Evolutionary conservation across 495 filamentous ascomycete species (phyloP), one percentile per base, ranked within the genome.

Genomic region (Aspergillus taichungensis): DNA sequence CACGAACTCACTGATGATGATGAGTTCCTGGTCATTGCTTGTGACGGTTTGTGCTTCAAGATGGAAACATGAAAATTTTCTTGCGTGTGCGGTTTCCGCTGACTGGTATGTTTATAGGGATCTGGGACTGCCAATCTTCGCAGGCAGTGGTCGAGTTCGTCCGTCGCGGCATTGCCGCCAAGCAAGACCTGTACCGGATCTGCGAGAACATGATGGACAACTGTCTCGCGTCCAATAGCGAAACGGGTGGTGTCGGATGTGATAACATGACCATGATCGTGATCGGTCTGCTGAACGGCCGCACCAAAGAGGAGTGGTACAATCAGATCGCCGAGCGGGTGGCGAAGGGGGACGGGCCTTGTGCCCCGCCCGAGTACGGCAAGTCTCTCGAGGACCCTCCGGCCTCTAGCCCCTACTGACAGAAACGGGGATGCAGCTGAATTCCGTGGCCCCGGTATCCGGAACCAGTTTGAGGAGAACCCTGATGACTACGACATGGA

Each of bases 161-260:
- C 51, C 79, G 92, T 57, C 80, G 94, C 52, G 94, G 92, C 32
- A 94, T 98, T 61, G 88, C 87, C 13, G 90, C 89, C 13, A 92
- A 94, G 72, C 92, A 98, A 68, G 83, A 90, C 29, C 77, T 98
- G 13, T 78, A 86, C 39, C 82, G 83, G 57, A 96, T 98, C 56
- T 95, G 89, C 67, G 92, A 98, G 72, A 98, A 98, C 72, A 94
- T 98, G 88, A 98, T 98, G 92, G 90, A 97, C 72, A 98, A 97
- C 68, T 98, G 92, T 62, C 77, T 97, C 43, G 87, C 92, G 28
- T 89, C 88, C 41, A 96, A 92, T 74, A 92, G 89, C 55, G 94
- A 98, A 66, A 97, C 92, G 34, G 92, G 92, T 30, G 92, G 92
- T 36, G 92, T 98, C 39, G 92, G 92, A 49, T 98, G 92, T 68